These are phyloP conservation scores for Apodospora peruviana DNA, from an alignment of 495 filamentous ascomycete species.

Conservation along the genomic window DNA sequence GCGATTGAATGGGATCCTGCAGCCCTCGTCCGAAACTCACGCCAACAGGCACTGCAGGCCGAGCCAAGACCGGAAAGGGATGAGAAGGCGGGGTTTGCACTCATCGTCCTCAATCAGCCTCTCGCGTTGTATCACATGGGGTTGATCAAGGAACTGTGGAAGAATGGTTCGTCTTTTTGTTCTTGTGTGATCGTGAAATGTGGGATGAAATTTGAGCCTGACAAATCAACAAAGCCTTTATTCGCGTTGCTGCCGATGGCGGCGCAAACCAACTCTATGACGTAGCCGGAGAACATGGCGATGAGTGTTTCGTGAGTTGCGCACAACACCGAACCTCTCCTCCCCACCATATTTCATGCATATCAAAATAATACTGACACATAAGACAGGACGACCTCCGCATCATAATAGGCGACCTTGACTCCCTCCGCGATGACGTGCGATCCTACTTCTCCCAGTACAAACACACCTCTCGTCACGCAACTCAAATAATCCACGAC, in stretches of 20 bases:
- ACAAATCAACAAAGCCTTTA: conserved; percentile 36
- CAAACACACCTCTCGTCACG: conserved; percentile 13
- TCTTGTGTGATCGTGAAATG: background rate
- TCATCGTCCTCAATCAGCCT: conserved; percentile 69
- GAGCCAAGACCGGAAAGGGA: no score
- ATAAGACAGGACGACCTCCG: conserved; percentile 48
- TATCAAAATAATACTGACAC: conserved; percentile 10
- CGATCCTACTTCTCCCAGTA: conserved; percentile 54
- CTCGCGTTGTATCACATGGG: conserved; percentile 46
- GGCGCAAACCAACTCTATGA: conserved; percentile 80
- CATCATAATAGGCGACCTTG: conserved; percentile 80
- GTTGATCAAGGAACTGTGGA: conserved; percentile 47
- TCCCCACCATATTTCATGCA: background rate
- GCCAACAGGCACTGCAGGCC: no score
- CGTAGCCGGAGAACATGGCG: conserved; percentile 23
- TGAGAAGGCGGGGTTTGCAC: no score
- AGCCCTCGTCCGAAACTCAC: no score
- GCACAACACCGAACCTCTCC: background rate
- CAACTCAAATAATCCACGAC: conserved; percentile 53
- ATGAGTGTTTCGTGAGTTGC: conserved; percentile 15
- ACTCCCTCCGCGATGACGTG: conserved; percentile 62
- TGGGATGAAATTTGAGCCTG: no score
- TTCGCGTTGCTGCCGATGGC: conserved; percentile 78
- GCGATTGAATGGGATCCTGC: no score
- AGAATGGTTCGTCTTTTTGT: conserved; percentile 44